These are phyloP conservation scores for Venturia effusa DNA, from an alignment of 2,329 filamentous ascomycete species.

Conservation along the genomic window DNA sequence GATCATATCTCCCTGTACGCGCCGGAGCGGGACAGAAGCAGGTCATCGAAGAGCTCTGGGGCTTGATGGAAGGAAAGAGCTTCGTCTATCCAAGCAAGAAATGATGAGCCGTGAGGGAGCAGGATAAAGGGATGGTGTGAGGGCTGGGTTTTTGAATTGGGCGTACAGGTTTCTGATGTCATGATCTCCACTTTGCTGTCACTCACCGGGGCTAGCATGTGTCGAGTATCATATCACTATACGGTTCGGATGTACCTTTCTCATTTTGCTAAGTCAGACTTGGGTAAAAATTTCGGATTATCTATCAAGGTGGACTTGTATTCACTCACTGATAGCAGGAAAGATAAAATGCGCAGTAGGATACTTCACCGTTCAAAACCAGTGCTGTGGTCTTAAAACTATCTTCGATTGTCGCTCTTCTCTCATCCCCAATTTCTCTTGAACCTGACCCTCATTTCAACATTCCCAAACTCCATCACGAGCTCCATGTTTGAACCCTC, in stretches of 20 bases:
- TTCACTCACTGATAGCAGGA: too few relatives aligned
- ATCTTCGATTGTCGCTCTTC: too few relatives aligned
- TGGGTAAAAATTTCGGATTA: too few relatives aligned
- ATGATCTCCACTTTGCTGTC: neutral
- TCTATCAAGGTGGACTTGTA: too few relatives aligned
- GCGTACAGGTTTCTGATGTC: neutral
- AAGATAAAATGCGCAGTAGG: too few relatives aligned
- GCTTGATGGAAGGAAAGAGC: conserved; percentile 23
- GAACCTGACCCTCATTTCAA: too few relatives aligned
- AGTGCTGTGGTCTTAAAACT: too few relatives aligned
- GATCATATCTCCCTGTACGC: conserved; percentile 24
- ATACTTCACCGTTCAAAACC: too few relatives aligned
- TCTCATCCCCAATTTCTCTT: too few relatives aligned
- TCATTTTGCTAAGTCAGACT: neutral
- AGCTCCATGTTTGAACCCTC: too few relatives aligned
- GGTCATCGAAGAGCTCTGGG: conserved; percentile 26
- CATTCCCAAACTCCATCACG: too few relatives aligned
- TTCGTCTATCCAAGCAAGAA: conserved; percentile 18
- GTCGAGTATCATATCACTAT: neutral
- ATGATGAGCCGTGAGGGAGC: neutral
- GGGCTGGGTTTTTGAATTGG: neutral
- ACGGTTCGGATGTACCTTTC: neutral
- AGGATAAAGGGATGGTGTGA: neutral
- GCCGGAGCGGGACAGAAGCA: conserved; percentile 21
- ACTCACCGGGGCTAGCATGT: neutral